Conservation (phyloP, 164 flowering plant species). For the Kingdonia uniflora region DNA sequence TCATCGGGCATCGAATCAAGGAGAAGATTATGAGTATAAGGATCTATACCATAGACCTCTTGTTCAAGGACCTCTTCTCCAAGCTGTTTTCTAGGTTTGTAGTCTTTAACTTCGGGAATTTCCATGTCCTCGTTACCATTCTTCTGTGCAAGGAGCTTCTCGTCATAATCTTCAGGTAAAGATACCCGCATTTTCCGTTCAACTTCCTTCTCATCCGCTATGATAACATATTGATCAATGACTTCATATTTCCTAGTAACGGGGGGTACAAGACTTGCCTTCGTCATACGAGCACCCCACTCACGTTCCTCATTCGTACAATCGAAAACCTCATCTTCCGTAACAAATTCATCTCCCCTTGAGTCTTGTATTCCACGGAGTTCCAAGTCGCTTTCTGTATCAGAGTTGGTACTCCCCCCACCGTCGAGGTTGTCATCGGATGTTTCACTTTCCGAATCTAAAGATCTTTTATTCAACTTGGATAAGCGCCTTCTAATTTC, state of each 20-base stretch:
- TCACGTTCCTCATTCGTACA: constrained; percentile 74
- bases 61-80: constrained; percentile 94
- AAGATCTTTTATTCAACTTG: constrained; percentile 52
- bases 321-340: constrained; percentile 49
- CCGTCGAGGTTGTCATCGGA: constrained; percentile 78
- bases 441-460: constrained; percentile 80
- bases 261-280: constrained; percentile 96
- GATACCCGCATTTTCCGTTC: constrained; percentile 85
- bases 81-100: constrained; percentile 80
- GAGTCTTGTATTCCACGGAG: constrained; percentile 28
- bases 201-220: constrained; percentile 90
- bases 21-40: constrained; percentile 92
- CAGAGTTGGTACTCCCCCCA: constrained; percentile 52
- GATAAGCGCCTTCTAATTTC: constrained; percentile 71
- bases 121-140: constrained; percentile 89
- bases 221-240: constrained; percentile 77
- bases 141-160: constrained; percentile 74
- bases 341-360: constrained; percentile 29
- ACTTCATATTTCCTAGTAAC: constrained; percentile 98
- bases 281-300: constrained; percentile 99
- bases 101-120: constrained; percentile 94
- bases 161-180: constrained; percentile 89
- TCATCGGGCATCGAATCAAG: constrained; percentile 98
- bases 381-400: constrained; percentile 72
- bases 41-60: constrained; percentile 99